phyloP scores from a whole-genome alignment of 2,329 filamentous ascomycete species.

The Didymella exigua region DNA sequence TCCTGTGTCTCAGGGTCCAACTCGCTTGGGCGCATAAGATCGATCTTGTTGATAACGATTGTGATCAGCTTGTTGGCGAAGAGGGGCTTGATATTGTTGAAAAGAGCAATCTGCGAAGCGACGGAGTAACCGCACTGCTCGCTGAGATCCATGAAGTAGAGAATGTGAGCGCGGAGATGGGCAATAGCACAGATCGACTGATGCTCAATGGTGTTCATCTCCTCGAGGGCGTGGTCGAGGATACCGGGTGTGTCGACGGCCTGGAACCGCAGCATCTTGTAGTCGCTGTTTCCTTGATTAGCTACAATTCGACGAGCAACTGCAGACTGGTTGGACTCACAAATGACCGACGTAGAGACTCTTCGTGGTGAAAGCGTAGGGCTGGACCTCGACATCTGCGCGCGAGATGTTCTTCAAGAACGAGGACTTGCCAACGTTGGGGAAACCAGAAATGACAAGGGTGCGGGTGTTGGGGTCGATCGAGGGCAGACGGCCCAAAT shows the following conservation, averaged over 20 bases:
- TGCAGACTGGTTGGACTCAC: conserved; percentile 9
- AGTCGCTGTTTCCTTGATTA: conserved; percentile 61
- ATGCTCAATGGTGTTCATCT: conserved; percentile 99
- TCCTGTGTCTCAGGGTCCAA: conserved; percentile 78
- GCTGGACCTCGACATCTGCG: conserved; percentile 95
- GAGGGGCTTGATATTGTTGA: conserved; percentile 90
- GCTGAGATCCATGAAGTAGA: conserved; percentile 98
- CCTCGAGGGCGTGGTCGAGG: conserved; percentile 93
- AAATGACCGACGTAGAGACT: conserved; percentile 97
- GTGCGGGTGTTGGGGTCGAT: conserved; percentile 98
- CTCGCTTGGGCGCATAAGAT: conserved; percentile 86
- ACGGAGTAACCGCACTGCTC: conserved; percentile 97
- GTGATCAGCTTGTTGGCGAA: conserved; percentile 98
- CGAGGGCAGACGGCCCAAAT: conserved; percentile 94
- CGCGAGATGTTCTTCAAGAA: conserved; percentile 91
- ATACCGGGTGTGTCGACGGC: conserved; percentile 99
- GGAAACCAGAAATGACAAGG: conserved; percentile 94
- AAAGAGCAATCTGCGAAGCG: conserved; percentile 88
- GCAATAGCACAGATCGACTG: conserved; percentile 98
- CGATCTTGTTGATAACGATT: conserved; percentile 97
- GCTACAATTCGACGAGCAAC: conserved; percentile 80
- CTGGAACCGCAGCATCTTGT: conserved; percentile 88
- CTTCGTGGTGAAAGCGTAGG: conserved; percentile 98
- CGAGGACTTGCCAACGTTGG: conserved; percentile 89
- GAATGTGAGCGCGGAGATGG: conserved; percentile 89